Conservation (phyloP, 1,284 basidiomycete genomes). For the Tilletia setariae region DNA sequence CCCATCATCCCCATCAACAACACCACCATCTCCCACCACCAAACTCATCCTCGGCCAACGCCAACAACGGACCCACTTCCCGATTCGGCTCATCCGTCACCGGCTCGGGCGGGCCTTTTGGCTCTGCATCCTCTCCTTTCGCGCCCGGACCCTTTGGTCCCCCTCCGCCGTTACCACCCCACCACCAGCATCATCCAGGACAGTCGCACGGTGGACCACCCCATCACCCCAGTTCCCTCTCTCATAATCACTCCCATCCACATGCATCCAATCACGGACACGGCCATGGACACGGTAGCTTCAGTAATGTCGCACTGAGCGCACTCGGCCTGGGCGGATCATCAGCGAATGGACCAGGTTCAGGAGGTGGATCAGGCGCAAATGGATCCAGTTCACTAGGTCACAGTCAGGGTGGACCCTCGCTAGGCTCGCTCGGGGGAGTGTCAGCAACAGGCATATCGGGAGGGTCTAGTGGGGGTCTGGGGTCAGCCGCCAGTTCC, state of each 20-base stretch:
- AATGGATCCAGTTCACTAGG: background rate
- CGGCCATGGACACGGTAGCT: slow-evolving; percentile 4
- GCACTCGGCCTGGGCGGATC: slow-evolving; percentile 11
- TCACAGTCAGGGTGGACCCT: background rate
- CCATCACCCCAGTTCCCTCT: background rate
- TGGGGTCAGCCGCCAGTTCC: slow-evolving; percentile 2
- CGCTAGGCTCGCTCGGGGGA: background rate
- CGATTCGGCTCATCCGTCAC: no score
- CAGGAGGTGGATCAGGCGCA: background rate
- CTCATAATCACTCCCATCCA: slow-evolving; percentile 6
- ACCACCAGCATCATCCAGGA: slow-evolving; percentile 8
- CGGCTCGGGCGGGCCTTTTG: slow-evolving; percentile 5
- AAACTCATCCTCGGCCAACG: background rate
- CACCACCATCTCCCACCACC: slow-evolving; percentile 8
- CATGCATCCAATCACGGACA: background rate
- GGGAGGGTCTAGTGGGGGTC: background rate
- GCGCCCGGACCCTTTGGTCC: slow-evolving; percentile 2
- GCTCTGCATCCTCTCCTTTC: slow-evolving; percentile 8
- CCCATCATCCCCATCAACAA: background rate
- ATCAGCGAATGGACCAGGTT: background rate
- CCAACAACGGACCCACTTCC: background rate
- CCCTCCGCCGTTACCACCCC: background rate
- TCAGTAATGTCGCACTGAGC: background rate
- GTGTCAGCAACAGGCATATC: background rate
- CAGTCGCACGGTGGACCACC: slow-evolving; percentile 9